Evolutionary conservation across 1,139 yeast species (phyloP), one percentile per base, ranked within the genome.

Genomic region (Candida pseudocylindracea): DNA sequence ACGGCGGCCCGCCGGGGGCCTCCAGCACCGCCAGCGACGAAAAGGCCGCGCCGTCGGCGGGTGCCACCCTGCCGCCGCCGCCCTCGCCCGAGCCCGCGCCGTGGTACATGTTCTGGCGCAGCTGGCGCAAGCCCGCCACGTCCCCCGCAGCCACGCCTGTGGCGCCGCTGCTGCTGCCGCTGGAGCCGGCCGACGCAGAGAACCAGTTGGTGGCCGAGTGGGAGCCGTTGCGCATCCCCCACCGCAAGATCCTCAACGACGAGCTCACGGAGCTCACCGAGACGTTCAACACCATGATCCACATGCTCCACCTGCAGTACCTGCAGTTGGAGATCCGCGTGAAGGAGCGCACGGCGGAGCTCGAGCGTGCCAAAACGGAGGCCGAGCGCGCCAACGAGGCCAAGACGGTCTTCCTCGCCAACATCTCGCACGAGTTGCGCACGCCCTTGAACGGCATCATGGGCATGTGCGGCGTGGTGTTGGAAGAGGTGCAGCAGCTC

Each of bases 341-440:
- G n/a, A 65, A 70, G 35, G 72, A 72, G 31, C 66, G 96, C 46
- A 88, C 98, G 0, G 72, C 69, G 45, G 93, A 85, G 49, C 59
- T 85, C 32, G 94, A 83, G 49, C 79, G 75, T 2, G 91, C 93
- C 9, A 81, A 79, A 43, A 63, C 78, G 28, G 81, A 78, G 47
- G 95, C 95, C 0, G 95, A 85, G 51, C 67, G 75, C 29, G 96
- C 98, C 2, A 85, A 81, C 51, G 94, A 81, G 44, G 93, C 95
- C 8, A 85, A 85, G 45, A 79, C 94, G 0, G 80, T 81, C 11
- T 88, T 88, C 50, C 83, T 88, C 49, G 96, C 96, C 12, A 88
- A 85, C 48, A 83, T 88, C 29, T 83, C 95, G 0, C 96, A 88
- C 48, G 98, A 88, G 53, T 62, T 88, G 45, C 63, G 95, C 41